These are phyloP conservation scores for Heterobasidion parviporum DNA, from an alignment of 1,284 basidiomycete genomes.

Conservation along the genomic window DNA sequence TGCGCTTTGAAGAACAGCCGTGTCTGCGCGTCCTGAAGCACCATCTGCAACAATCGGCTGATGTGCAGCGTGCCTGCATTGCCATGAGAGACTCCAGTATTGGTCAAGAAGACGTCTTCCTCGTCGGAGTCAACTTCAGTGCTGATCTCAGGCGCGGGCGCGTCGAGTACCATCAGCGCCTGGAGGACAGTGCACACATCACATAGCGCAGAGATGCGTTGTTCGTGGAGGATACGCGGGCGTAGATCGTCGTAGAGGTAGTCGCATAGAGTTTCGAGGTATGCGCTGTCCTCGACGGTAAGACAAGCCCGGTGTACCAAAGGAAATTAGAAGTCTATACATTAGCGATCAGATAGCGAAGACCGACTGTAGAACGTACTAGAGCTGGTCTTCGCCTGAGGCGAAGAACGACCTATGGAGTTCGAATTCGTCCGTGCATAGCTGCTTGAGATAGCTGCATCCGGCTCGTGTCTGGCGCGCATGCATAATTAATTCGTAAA, in stretches of 20 bases:
- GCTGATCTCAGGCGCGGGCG: constrained; percentile 26
- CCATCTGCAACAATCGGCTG: constrained; percentile 74
- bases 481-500: constrained; percentile 1
- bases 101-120: constrained; percentile 34
- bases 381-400: constrained; percentile 76
- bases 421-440: constrained; percentile 83
- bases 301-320: neutral
- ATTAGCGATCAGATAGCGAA: neutral
- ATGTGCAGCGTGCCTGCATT: constrained; percentile 38
- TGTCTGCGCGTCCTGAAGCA: constrained; percentile 91
- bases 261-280: constrained; percentile 86
- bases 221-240: constrained; percentile 88
- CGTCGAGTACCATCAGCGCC: constrained; percentile 87
- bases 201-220: constrained; percentile 76
- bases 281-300: constrained; percentile 43
- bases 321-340: neutral
- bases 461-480: constrained; percentile 69
- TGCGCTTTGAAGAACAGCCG: constrained; percentile 91
- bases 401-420: constrained; percentile 81
- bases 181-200: constrained; percentile 92
- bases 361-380: constrained; percentile 45
- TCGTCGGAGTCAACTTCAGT: constrained; percentile 28
- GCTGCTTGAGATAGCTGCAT: constrained; percentile 83
- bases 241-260: constrained; percentile 89
- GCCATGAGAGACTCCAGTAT: constrained; percentile 5